Conservation (phyloP, 768 basidiomycete species). For the Mycena rosella region DNA sequence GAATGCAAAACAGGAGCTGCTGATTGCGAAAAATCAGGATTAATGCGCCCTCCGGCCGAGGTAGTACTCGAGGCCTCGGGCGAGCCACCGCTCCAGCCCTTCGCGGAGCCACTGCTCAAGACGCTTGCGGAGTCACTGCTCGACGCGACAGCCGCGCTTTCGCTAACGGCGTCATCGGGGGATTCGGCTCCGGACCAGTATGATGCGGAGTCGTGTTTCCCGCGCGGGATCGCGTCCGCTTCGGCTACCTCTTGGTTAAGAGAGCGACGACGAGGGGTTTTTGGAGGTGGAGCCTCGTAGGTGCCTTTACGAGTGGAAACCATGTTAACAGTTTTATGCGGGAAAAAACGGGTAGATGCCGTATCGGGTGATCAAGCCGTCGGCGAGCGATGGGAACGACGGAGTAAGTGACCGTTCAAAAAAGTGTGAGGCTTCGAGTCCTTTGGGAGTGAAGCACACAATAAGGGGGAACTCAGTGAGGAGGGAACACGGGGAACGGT, state of each 20-base stretch:
- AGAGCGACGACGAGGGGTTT: background rate
- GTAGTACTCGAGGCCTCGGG: conserved; percentile 1
- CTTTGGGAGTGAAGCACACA: background rate
- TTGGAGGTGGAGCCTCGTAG: background rate
- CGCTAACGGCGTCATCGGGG: no score
- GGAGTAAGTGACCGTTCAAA: conserved; percentile 1
- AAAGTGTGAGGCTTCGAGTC: background rate
- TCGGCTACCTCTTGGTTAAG: conserved; percentile 8
- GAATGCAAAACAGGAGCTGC: background rate
- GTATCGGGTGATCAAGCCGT: conserved; percentile 13
- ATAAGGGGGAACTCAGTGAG: no score
- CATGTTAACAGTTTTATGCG: background rate
- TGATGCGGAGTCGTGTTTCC: background rate
- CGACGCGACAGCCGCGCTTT: no score
- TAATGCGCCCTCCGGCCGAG: conserved; percentile 13
- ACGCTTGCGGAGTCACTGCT: background rate
- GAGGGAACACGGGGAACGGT: no score
- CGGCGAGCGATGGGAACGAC: background rate
- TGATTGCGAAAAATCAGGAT: conserved; percentile 13
- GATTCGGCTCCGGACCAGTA: no score
- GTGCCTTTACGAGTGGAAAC: background rate
- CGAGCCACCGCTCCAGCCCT: background rate
- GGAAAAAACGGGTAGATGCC: background rate
- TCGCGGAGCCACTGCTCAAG: conserved; percentile 10
- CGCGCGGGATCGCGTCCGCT: background rate